Evolutionary conservation across 257 asterid genomes (phyloP), one percentile per base, ranked within the genome.

Genomic region (Capsicum chinense): DNA sequence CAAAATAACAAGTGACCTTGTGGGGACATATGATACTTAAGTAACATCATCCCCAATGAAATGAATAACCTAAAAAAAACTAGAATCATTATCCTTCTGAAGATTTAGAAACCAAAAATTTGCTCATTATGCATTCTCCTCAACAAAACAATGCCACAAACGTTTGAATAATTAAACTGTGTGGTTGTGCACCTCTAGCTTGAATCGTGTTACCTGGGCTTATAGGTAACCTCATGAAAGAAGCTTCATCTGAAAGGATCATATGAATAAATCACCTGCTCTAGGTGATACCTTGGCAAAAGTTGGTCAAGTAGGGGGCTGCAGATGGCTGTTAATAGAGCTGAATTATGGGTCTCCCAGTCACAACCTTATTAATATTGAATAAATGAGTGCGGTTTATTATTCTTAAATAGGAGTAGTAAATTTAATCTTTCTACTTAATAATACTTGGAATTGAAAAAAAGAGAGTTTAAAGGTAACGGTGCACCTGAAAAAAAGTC

Each of bases 131-230:
- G 33, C 33, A 26, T 26, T 26, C 33, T 26, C 33, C 33, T 26
- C 33, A 26, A 74, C 47, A 21, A 74, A 62, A 21, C 19, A 50
- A 21, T 74, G 81, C 42, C 58, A 52, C 81, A 52, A 52, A 13
- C 17, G 5, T 21, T 7, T 7, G 47, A n/a, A 19, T 12, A 50
- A 48, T 21, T 74, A 44, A 26, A 76, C 81, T 76, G 48, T 76
- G 81, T 14, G 64, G 63, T 76, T 52, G 63, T 76, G 63, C 48
- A 76, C 47, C 63, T 76, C 81, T 52, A 26, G 21, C 81, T 76
- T 76, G 63, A 76, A 35, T 76, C 9, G 0, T 26, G 48, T 26
- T 76, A 52, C 60, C 60, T 76, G 81, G 26, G 26, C 48, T 52
- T 52, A 6, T 50, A 26, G 33, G 33, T 52, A 14, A 76, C 64